These are phyloP conservation scores for Manihot esculenta DNA, from an alignment of 441 rosid species.

Conservation along the genomic window DNA sequence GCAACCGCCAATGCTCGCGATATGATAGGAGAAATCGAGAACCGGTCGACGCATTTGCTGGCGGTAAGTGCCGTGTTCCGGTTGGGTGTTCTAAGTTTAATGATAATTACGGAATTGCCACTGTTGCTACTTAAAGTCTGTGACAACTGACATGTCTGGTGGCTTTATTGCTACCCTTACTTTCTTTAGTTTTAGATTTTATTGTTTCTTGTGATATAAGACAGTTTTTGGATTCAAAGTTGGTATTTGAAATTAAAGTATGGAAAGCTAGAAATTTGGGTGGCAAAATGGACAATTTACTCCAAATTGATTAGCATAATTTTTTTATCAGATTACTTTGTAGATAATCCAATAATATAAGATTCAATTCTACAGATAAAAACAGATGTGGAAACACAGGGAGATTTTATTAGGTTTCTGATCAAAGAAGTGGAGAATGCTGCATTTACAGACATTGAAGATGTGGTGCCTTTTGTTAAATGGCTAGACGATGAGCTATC, in stretches of 20 bases:
- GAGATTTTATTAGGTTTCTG: conserved; percentile 82
- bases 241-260: not conserved
- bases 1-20: conserved; percentile 77
- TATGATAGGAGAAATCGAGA: conserved; percentile 99
- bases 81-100: conserved; percentile 12
- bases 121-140: conserved; percentile 23
- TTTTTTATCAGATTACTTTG: no score
- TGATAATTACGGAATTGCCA: conserved; percentile 42
- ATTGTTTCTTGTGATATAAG: conserved; percentile 37
- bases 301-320: not conserved
- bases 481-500: conserved; percentile 97
- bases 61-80: conserved; percentile 56
- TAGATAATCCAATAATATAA: no score
- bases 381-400: conserved; percentile 93
- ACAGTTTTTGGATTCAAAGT: conserved; percentile 37
- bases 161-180: conserved; percentile 28
- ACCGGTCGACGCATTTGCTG: conserved; percentile 80
- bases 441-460: conserved; percentile 74
- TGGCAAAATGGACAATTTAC: conserved; percentile 23
- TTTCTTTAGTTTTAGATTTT: conserved; percentile 22
- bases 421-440: conserved; percentile 87
- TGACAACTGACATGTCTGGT: conserved; percentile 33
- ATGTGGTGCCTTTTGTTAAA: conserved; percentile 90
- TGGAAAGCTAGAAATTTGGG: not conserved
- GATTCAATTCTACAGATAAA: conserved; percentile 52